phyloP scores from a whole-genome alignment of 1,284 basidiomycete species.

The Sutorius eximius region DNA sequence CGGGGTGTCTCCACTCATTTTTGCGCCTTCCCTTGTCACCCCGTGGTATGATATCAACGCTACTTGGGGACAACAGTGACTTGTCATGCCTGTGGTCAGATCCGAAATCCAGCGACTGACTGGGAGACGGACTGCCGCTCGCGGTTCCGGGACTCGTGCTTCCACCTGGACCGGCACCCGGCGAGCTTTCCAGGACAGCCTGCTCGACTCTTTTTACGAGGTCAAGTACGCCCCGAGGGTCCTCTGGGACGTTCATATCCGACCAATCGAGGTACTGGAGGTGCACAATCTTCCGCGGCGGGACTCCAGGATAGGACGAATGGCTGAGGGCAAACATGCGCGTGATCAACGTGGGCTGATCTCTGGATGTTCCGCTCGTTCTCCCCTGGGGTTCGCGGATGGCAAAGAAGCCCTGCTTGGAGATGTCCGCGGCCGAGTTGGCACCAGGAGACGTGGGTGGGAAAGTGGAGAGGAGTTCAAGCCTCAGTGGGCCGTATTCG shows the following conservation, averaged over 20 bases:
- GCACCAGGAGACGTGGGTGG: constrained; percentile 37
- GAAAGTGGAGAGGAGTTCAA: constrained; percentile 63
- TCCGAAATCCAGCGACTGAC: constrained; percentile 18
- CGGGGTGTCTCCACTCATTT: constrained; percentile 31
- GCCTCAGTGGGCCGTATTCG: constrained; percentile 68
- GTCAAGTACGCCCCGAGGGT: constrained; percentile 69
- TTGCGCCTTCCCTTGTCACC: constrained; percentile 23
- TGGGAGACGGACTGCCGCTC: constrained; percentile 13
- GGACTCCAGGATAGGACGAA: constrained; percentile 53
- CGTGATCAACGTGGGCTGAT: constrained; percentile 49
- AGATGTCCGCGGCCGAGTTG: constrained; percentile 13
- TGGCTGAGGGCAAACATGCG: constrained; percentile 73
- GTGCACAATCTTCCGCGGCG: constrained; percentile 68
- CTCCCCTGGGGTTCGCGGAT: constrained; percentile 26
- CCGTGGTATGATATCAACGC: constrained; percentile 6
- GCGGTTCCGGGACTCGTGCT: constrained; percentile 23
- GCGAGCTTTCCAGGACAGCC: constrained; percentile 44
- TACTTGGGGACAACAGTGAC: constrained; percentile 17
- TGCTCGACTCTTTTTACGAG: constrained; percentile 68
- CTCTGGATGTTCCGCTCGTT: constrained; percentile 10
- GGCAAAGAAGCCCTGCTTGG: constrained; percentile 32
- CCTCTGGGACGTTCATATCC: constrained; percentile 89
- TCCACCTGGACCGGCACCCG: constrained; percentile 38
- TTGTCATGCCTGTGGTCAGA: constrained; percentile 8
- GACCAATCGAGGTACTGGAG: constrained; percentile 92